Evolutionary conservation across 495 filamentous ascomycete species (phyloP).

Genomic region (Elasticomyces elasticus): DNA sequence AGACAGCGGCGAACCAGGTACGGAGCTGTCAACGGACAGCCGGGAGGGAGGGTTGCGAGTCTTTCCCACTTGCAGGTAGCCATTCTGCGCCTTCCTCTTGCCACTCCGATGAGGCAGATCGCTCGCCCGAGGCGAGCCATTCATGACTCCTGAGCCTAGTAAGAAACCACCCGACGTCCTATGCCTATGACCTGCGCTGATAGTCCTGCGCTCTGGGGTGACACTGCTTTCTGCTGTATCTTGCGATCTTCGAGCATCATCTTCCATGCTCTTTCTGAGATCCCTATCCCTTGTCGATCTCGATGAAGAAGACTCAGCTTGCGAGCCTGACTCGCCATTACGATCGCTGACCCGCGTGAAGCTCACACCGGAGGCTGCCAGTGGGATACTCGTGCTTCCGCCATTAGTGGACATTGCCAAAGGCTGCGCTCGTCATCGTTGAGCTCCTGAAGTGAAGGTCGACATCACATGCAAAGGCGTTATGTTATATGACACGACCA

Average conservation of each 20-base stretch:
- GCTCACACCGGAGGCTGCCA: constrained; percentile 3
- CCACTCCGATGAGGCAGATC: constrained; percentile 5
- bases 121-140: constrained; percentile 4
- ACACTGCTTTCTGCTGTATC: background rate
- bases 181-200: constrained; percentile 6
- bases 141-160: constrained; percentile 25
- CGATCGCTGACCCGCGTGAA: constrained; percentile 1
- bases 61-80: constrained; percentile 14
- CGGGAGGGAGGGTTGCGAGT: background rate
- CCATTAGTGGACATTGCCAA: constrained; percentile 11
- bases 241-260: background rate
- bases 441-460: too few species aligned
- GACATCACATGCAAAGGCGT: too few species aligned
- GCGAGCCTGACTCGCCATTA: constrained; percentile 17
- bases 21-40: constrained; percentile 12
- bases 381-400: background rate
- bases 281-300: constrained; percentile 5
- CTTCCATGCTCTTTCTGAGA: background rate
- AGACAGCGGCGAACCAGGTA: constrained; percentile 24
- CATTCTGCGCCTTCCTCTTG: constrained; percentile 20
- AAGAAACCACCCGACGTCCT: constrained; percentile 29
- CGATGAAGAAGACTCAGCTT: constrained; percentile 6
- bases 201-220: background rate
- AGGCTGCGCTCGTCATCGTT: background rate
- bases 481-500: too few species aligned